Percentiles rank a stretch among this genome's conserved stretches.
phyloP scores from a whole-genome alignment of 768 basidiomycete species.

The Nidularia sp. region DNA sequence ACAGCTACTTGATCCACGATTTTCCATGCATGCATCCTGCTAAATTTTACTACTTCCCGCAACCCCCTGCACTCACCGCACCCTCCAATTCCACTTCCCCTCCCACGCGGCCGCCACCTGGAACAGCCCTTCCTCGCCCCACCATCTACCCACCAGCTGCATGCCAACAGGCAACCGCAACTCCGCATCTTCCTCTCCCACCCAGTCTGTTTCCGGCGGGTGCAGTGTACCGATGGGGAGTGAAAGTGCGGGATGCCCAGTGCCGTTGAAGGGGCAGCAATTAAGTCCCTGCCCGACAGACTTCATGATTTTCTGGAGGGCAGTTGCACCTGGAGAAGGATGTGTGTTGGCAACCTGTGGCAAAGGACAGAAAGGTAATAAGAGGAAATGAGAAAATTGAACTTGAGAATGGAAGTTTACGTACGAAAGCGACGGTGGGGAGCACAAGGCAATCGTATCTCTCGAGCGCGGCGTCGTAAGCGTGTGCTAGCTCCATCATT shows the following conservation, averaged over 20 bases:
- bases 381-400: no score
- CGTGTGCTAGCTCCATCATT: conserved; percentile 11
- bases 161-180: conserved; percentile 37
- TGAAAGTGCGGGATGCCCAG: conserved; percentile 39
- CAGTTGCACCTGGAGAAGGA: conserved; percentile 14
- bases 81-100: conserved; percentile 16
- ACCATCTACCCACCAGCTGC: conserved; percentile 37
- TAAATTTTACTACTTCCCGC: no score
- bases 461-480: conserved; percentile 11
- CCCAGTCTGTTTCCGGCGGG: conserved; percentile 22
- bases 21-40: no score
- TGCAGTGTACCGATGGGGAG: conserved; percentile 36
- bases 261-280: conserved; percentile 22
- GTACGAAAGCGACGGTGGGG: conserved; percentile 15
- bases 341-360: conserved; percentile 15
- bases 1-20: no score
- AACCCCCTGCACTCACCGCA: background rate
- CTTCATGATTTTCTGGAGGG: conserved; percentile 18
- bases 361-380: background rate
- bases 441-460: conserved; percentile 12
- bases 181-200: conserved; percentile 16
- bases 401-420: background rate
- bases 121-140: conserved; percentile 29
- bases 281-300: conserved; percentile 21
- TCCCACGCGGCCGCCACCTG: conserved; percentile 21